These are phyloP conservation scores for Sorghum bicolor DNA, from an alignment of 176 grass and related monocot genomes.

Conservation along the genomic window Sorghum_bicolor_NCBIv3 NC_012873.2:7447001-7447500, in stretches of 20 bases:
- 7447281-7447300: too few species aligned
- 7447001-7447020: not conserved
- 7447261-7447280: not conserved
- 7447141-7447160: not conserved
- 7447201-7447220: not conserved
- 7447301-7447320: too few species aligned
- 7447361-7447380: not conserved
- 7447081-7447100: not conserved
- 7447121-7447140: not conserved
- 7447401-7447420: too few species aligned
- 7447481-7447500: conserved; percentile 9
- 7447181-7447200: not conserved
- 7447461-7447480: conserved; percentile 14
- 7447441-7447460: conserved; percentile 30
- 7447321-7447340: too few species aligned
- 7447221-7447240: not conserved
- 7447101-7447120: not conserved
- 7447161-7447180: conserved; percentile 13
- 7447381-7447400: not conserved
- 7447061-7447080: not conserved
- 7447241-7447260: conserved; percentile 14
- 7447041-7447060: not conserved
- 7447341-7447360: conserved; percentile 6
- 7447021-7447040: not conserved
- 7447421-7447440: conserved; percentile 25